These are phyloP conservation scores for Carex littledalei DNA, from an alignment of 176 grass and related monocot species.

Conservation along the genomic window DNA sequence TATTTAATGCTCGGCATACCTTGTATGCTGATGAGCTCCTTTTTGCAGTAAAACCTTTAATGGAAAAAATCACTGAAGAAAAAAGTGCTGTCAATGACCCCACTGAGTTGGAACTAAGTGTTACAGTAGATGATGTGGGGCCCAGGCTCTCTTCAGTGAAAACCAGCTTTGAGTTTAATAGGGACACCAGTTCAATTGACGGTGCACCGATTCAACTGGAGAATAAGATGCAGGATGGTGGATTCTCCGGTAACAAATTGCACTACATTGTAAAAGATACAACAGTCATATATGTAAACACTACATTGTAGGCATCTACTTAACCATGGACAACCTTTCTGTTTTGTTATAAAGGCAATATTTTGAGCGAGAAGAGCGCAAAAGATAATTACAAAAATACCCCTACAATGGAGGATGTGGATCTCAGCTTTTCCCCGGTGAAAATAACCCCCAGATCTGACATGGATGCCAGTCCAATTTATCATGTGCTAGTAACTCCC, in stretches of 20 bases:
- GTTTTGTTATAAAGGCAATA: conserved; percentile 2
- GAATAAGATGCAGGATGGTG: neutral
- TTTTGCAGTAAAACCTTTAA: neutral
- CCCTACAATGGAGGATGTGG: neutral
- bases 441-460: neutral
- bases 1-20: neutral
- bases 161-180: neutral
- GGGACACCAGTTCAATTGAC: neutral
- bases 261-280: neutral
- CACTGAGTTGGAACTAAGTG: neutral
- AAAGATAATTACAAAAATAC: conserved; percentile 6
- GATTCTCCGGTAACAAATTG: neutral
- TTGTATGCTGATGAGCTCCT: neutral
- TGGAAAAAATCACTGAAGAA: neutral
- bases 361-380: neutral
- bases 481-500: neutral
- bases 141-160: neutral
- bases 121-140: neutral
- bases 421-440: neutral
- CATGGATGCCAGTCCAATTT: neutral
- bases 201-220: neutral
- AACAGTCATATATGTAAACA: neutral
- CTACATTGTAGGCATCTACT: neutral
- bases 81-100: neutral
- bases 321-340: neutral